Percentiles rank a stretch among this genome's conserved stretches.
Conservation (phyloP, 1,284 basidiomycete genomes). For the Sporisorium graminicola region DNA sequence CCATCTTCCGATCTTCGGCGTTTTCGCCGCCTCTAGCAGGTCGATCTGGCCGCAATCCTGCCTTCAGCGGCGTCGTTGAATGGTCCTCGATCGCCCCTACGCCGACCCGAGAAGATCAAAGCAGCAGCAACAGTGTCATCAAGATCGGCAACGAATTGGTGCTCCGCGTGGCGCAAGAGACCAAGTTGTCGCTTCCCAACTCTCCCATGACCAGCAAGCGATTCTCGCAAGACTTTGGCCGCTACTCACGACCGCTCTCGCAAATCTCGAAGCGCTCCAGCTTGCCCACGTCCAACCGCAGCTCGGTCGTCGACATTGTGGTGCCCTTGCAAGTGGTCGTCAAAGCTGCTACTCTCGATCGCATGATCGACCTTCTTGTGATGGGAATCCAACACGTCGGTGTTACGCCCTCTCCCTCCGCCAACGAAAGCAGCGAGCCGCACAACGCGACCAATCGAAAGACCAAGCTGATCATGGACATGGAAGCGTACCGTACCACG, state of each 20-base stretch:
- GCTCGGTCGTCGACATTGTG: slow-evolving; percentile 56
- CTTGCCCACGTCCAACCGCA: slow-evolving; percentile 63
- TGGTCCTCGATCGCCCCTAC: slow-evolving; percentile 36
- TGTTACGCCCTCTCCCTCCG: slow-evolving; percentile 17
- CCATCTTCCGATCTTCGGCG: slow-evolving; percentile 42
- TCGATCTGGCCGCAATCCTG: slow-evolving; percentile 14
- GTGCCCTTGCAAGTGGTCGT: slow-evolving; percentile 55
- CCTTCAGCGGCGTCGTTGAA: slow-evolving; percentile 53
- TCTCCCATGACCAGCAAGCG: slow-evolving; percentile 59
- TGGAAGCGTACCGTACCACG: slow-evolving; percentile 53
- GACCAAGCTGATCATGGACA: slow-evolving; percentile 57
- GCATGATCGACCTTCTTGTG: slow-evolving; percentile 66
- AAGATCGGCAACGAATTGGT: slow-evolving; percentile 59
- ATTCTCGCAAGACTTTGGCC: slow-evolving; percentile 61
- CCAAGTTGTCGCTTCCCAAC: slow-evolving; percentile 45
- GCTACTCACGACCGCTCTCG: slow-evolving; percentile 55
- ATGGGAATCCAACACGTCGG: slow-evolving; percentile 64
- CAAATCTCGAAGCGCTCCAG: slow-evolving; percentile 63
- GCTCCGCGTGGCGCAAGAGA: slow-evolving; percentile 42
- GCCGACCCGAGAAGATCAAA: slow-evolving; percentile 23
- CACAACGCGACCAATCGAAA: slow-evolving; percentile 28
- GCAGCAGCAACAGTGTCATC: slow-evolving; percentile 20
- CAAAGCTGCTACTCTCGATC: slow-evolving; percentile 59
- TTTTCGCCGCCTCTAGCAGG: slow-evolving; percentile 33
- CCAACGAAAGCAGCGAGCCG: slow-evolving; percentile 25